Evolutionary conservation across 371 early-diverging fungal species (phyloP), one percentile per base, ranked within the genome.

Genomic region (Entomophthora muscae): DNA sequence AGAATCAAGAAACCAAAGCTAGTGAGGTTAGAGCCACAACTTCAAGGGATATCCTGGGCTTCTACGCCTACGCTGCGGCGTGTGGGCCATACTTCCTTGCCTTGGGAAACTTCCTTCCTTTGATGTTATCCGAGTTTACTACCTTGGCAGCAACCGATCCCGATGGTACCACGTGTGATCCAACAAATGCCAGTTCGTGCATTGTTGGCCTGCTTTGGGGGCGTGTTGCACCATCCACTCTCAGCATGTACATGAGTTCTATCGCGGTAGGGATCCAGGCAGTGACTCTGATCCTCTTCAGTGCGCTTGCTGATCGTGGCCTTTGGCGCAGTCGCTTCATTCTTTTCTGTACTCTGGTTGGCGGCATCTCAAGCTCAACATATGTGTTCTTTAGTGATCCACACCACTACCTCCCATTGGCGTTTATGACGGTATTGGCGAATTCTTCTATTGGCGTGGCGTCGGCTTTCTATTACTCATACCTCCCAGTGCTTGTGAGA

Each of bases 291-390:
- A 77, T 82, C 63, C 70, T 72, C 29, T 67, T 82, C 51, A 80
- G 82, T 5, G 76, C 81, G 0, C 59, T 81, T 13, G 83, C 83
- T 24, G 85, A 84, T 65, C 79, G 82, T 64, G 77, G 78, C 57
- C 67, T 71, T 69, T 67, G 59, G 71, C 73, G 81, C 60, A 81
- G 80, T 69, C 63, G 66, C 0, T 75, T 82, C 58, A 27, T 58
- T 3, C 26, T 58, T 3, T 5, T 32, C 21, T 58, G 12, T 58
- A 58, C 59, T 7, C 55, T 82, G 66, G 53, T 84, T 32, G 60
- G 65, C 1, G 80, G 81, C 57, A 13, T 31, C 24, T 27, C 21
- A 3, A 66, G 71, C 23, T 65, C 70, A 51, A 62, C 72, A 12
- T 73, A 71, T 64, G 66, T 72, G 0, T 67, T 63, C 27, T 52